Evolutionary conservation across 1,139 yeast genomes (phyloP), one percentile per base, ranked within the genome.

Genomic region (Pichia sp.): DNA sequence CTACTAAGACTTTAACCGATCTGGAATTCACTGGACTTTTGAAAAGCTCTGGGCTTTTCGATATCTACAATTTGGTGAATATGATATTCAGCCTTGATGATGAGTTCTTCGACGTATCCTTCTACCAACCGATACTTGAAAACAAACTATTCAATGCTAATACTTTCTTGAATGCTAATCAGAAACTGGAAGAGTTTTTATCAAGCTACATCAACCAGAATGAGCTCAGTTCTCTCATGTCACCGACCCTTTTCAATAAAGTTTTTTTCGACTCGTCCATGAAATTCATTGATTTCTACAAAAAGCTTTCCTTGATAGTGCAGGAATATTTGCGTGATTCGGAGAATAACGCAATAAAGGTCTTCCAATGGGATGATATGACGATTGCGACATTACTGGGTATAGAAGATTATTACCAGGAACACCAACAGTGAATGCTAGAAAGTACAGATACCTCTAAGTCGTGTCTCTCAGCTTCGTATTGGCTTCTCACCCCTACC

Each of bases 401-500:
- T 13, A 69, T 79, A 18, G 79, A 72, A 35, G 63, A 62, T 10
- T 44, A 48, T 4, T 55, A 53, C 34, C 25, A 48, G 45, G 39
- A 40, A 26, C 22, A 29, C 26, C 21, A 30, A 33, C 14, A 23
- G 26, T 23, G 11, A 23, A 9, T 23, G 26, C 14, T 3, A n/a
- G n/a, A n/a, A n/a, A n/a, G n/a, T n/a, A n/a, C n/a, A n/a, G n/a
- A n/a, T n/a, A n/a, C n/a, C n/a, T n/a, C n/a, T n/a, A n/a, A n/a
- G n/a, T n/a, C n/a, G n/a, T n/a, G 9, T 14, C 16, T n/a, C 12
- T 14, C 16, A 25, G 6, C 18, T 30, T 30, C 42, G 35, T 20
- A 55, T 49, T 1, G 94, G 95, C 13, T 69, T 56, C 47, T 73
- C 67, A 6, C 96, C 97, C 47, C 98, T 71, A 8, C 98, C 99